These are phyloP conservation scores for Excoecaria agallocha DNA, from an alignment of 345 rosid genomes.

Conservation along the genomic window DNA sequence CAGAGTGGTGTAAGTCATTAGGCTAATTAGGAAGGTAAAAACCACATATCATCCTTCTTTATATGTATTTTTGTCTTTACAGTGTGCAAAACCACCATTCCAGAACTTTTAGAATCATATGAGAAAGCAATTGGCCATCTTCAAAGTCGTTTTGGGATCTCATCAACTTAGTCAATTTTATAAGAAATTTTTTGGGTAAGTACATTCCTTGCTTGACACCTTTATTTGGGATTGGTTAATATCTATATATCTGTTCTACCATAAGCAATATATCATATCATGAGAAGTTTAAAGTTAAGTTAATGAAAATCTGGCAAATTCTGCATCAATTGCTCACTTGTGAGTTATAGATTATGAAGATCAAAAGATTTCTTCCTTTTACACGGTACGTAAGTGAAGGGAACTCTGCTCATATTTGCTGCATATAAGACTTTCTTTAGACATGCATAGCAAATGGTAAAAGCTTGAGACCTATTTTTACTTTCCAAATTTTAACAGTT, in stretches of 20 bases:
- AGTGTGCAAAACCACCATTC: constrained; percentile 51
- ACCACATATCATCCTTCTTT: not conserved
- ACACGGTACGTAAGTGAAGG: not conserved
- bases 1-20: not conserved
- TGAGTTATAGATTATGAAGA: not conserved
- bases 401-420: not conserved
- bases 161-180: constrained; percentile 20
- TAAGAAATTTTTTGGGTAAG: not conserved
- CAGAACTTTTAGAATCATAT: constrained; percentile 43
- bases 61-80: constrained; percentile 10
- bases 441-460: not conserved
- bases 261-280: not conserved
- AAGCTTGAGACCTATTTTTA: not conserved
- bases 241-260: not conserved
- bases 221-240: not conserved
- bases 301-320: not conserved
- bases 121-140: constrained; percentile 41
- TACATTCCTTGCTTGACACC: not conserved
- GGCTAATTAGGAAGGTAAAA: not conserved
- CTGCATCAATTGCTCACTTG: not conserved
- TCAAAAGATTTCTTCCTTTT: not conserved
- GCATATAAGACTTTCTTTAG: not conserved
- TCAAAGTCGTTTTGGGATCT: constrained; percentile 38
- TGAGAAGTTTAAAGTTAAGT: not conserved
- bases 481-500: not conserved